Base-by-base conservation (phyloP, 75 land plant species). In the Chamaecyparis obtusa region DNA sequence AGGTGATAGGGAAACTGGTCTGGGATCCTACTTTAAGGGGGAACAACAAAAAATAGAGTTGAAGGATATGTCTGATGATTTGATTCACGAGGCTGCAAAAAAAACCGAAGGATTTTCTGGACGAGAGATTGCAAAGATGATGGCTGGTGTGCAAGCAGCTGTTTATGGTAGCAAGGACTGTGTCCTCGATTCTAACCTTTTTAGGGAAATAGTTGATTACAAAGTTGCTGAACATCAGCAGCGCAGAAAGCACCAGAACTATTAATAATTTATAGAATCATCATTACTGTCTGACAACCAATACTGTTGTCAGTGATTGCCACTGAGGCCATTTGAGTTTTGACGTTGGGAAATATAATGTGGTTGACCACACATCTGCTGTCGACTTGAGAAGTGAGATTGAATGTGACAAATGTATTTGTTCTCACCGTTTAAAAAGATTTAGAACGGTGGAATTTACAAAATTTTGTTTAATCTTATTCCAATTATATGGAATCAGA, bases 71-170 rank as follows among this genome's bases (percentile, higher is more conserved):
- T 88, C 94, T 3, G 99, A 98, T 19, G 99, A 98, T 44, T 86
- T 95, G 43, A 69, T 97, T 77, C 89, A 88, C 46, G 98, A 97
- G 77, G 99, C 96, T 55, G 99, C 99, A 9, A 36, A 21, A 30
- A 97, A 93, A 85, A 97, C 94, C 0, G 96, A 95, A 79, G 99
- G 99, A 35, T 98, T 98, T 89, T 97, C 99, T 39, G 99, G 99
- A 33, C 95, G 99, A 72, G 99, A 98, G 90, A 97, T 95, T 55
- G 99, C 99, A 32, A 98, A 98, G 84, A 89, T 96, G 83, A 92
- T 98, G 94, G 97, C 99, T 13, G 89, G 97, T 87, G 94, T 95
- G 35, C 98, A 95, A 86, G 99, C 99, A 49, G 93, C 96, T 56
- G 99, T 98, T 13, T 98, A 98, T 91, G 99, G 96, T 27, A 89